These are phyloP conservation scores for Fusarium luffae DNA, from an alignment of 2,329 filamentous ascomycete genomes.

Conservation along the genomic window DNA sequence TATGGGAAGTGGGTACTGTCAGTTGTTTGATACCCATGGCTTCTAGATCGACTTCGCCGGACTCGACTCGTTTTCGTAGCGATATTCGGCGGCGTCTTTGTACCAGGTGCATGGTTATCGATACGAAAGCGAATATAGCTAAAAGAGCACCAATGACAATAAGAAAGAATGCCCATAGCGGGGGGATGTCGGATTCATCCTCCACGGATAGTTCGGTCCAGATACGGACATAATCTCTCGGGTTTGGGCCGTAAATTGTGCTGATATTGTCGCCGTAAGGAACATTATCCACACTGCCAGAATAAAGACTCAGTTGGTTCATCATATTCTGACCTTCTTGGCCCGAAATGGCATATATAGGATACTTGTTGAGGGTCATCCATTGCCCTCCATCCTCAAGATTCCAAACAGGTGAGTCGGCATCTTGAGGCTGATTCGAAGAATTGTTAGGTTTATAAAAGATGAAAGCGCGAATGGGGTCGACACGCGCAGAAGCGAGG, in stretches of 20 bases:
- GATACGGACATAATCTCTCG: slow-evolving; percentile 69
- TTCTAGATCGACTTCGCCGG: slow-evolving; percentile 87
- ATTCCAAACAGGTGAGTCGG: slow-evolving; percentile 74
- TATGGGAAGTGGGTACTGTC: slow-evolving; percentile 76
- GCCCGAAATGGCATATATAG: slow-evolving; percentile 84
- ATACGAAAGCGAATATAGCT: slow-evolving; percentile 73
- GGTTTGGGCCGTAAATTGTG: slow-evolving; percentile 64
- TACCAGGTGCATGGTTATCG: slow-evolving; percentile 78
- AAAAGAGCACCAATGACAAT: slow-evolving; percentile 78
- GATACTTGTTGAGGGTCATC: slow-evolving; percentile 77
- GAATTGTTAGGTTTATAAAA: slow-evolving; percentile 70
- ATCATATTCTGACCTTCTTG: slow-evolving; percentile 75
- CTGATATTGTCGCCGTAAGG: slow-evolving; percentile 69
- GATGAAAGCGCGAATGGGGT: slow-evolving; percentile 71
- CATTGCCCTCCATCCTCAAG: slow-evolving; percentile 77
- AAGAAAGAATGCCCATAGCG: slow-evolving; percentile 82
- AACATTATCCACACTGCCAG: slow-evolving; percentile 74
- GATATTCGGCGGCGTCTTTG: slow-evolving; percentile 76
- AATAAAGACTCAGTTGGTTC: slow-evolving; percentile 78
- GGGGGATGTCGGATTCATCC: slow-evolving; percentile 67
- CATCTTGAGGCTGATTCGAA: slow-evolving; percentile 71
- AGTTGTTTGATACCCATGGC: slow-evolving; percentile 85
- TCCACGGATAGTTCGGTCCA: slow-evolving; percentile 65
- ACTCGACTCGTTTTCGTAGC: slow-evolving; percentile 76
- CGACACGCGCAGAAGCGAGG: slow-evolving; percentile 68